Evolutionary conservation across 225 moss, liverwort and hornwort species (phyloP), one percentile per base, ranked within the genome.

Genomic region (Thuidium tamariscinum): DNA sequence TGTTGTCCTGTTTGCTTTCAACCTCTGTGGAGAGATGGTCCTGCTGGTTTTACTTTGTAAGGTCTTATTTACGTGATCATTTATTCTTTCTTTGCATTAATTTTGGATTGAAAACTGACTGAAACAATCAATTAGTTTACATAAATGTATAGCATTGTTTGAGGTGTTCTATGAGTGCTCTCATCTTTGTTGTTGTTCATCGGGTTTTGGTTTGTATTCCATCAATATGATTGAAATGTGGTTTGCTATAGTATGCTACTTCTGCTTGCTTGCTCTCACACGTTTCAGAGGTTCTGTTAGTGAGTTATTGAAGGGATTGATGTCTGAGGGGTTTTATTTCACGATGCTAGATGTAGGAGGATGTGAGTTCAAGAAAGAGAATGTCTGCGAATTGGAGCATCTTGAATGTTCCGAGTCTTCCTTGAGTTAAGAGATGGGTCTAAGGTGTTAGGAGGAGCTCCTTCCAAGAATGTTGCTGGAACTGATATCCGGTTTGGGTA

Each of bases 1-100:
- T 93, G 93, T 80, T 95, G 95, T 60, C 95, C 94, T 42, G 78
- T 96, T 74, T 96, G 95, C 91, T 95, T 89, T 69, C 83, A 85
- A 76, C 91, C 93, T 54, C 93, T 94, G 44, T 42, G 69, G 9
- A 86, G 95, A 86, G 89, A 88, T 48, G 95, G 95, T 39, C 92
- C 91, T 54, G 39, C 80, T 42, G 93, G 93, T 42, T 80, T 95
- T 36, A 90, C 82, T 76, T 78, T 85, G 95, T 94, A 85, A 83
- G 90, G 60, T 49, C 51, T 74, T 51, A 20, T 49, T 56, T 19
- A 13, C 21, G 34, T 51, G 41, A 55, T 41, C 49, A 26, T 54
- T 13, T 36, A 8, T 65, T 19, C 81, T 49, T 25, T 25, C 19
- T 52, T 25, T 64, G 16, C 54, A 20, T 82, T 54, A 20, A 29